Conservation (phyloP, 352 stramenopile species). For the Blastocystis hominis region DNA sequence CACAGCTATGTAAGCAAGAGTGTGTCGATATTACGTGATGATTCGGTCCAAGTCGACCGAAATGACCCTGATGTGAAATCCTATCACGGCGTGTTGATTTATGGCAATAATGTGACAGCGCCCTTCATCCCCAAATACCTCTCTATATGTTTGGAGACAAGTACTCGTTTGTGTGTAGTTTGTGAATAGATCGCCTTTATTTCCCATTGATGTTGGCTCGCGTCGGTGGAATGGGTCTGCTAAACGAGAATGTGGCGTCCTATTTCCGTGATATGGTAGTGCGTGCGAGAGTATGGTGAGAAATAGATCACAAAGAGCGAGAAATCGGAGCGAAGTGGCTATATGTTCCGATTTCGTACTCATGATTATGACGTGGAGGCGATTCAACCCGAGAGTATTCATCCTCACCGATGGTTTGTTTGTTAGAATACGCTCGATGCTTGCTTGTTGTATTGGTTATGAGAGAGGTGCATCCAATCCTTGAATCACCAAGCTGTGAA, state of each 20-base stretch:
- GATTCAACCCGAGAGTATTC: background rate
- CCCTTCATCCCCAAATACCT: slow-evolving; percentile 38
- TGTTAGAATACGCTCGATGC: background rate
- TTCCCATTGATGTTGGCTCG: slow-evolving; percentile 14
- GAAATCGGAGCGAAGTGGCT: slow-evolving; percentile 16
- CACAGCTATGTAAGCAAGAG: slow-evolving; percentile 5
- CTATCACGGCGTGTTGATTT: background rate
- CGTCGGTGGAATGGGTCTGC: background rate
- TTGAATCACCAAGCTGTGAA: background rate
- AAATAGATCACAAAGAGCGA: background rate
- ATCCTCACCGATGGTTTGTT: background rate
- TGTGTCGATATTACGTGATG: background rate
- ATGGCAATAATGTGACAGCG: background rate
- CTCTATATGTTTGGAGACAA: slow-evolving; percentile 1
- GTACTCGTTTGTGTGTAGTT: background rate
- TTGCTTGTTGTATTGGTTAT: background rate
- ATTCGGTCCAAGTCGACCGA: background rate
- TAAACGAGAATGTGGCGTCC: background rate
- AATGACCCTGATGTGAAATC: background rate
- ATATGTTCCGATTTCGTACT: background rate
- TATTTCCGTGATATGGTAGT: slow-evolving; percentile 9
- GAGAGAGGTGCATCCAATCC: background rate
- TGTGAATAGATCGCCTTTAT: background rate
- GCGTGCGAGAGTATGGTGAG: background rate
- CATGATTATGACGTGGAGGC: slow-evolving; percentile 15